Conservation (phyloP, 1,284 basidiomycete species). For the Leccinum cinnamomeum region DNA sequence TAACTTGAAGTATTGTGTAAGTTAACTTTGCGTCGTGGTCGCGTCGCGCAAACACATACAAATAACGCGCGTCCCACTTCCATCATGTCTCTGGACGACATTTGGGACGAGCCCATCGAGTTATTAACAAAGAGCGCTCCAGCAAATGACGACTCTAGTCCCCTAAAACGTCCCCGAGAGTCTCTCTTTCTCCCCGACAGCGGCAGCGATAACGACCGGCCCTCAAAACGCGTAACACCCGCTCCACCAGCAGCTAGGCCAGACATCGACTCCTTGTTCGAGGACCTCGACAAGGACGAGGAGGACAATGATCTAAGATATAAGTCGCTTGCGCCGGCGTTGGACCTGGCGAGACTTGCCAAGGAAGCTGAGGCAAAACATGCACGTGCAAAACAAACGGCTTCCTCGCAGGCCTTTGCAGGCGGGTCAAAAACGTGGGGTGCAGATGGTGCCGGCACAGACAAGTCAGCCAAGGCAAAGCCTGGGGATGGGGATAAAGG, state of each 20-base stretch:
- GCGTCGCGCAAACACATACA: constrained; percentile 24
- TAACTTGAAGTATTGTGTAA: too few relatives aligned
- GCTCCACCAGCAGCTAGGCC: constrained; percentile 26
- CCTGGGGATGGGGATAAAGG: constrained; percentile 39
- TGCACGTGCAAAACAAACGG: constrained; percentile 20
- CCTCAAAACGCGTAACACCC: constrained; percentile 20
- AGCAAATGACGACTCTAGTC: constrained; percentile 10
- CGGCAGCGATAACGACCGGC: constrained; percentile 36
- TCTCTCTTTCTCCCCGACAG: constrained; percentile 57
- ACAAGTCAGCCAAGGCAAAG: constrained; percentile 33
- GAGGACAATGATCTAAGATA: constrained; percentile 36
- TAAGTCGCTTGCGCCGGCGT: constrained; percentile 44
- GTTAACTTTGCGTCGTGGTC: background rate
- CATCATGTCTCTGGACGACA: constrained; percentile 40
- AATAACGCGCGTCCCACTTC: constrained; percentile 30
- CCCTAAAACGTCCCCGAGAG: constrained; percentile 37
- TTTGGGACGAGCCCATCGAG: constrained; percentile 45
- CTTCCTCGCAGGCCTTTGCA: too few relatives aligned
- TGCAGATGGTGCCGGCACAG: constrained; percentile 18
- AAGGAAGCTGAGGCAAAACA: constrained; percentile 53
- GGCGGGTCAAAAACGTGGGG: background rate
- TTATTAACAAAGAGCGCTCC: constrained; percentile 13
- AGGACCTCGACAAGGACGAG: constrained; percentile 48
- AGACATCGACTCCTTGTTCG: constrained; percentile 66
- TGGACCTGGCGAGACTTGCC: constrained; percentile 52